These are phyloP conservation scores for Glomus cerebriforme DNA, from an alignment of 192 early-diverging fungal genomes.

Conservation along the genomic window DNA sequence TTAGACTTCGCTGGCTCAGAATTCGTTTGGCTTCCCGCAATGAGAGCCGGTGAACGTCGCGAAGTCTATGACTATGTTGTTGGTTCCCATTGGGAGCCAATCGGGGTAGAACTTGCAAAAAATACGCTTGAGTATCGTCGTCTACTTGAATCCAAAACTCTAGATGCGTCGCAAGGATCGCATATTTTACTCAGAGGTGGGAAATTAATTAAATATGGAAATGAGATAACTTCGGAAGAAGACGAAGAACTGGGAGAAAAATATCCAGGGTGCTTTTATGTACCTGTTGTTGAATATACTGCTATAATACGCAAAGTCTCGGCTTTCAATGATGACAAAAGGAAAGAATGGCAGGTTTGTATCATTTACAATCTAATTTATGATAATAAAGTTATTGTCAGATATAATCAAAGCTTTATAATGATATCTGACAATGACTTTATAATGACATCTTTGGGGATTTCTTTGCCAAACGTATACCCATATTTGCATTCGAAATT, in stretches of 20 bases:
- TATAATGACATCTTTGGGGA: constrained; percentile 24
- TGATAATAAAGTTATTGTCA: constrained; percentile 24
- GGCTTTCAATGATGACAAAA: background rate
- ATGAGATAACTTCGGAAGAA: constrained; percentile 16
- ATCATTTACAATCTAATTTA: constrained; percentile 30
- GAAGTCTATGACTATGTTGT: constrained; percentile 25
- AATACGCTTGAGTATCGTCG: constrained; percentile 15
- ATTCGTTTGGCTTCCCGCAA: constrained; percentile 21
- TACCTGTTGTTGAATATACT: constrained; percentile 11
- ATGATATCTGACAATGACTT: constrained; percentile 27
- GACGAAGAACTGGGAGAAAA: constrained; percentile 19
- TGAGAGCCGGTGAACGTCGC: background rate
- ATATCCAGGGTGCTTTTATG: constrained; percentile 25
- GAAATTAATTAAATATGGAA: constrained; percentile 3
- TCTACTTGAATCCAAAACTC: constrained; percentile 15
- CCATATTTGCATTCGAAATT: constrained; percentile 28
- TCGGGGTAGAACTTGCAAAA: constrained; percentile 21
- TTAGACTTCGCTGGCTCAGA: background rate
- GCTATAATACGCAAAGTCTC: constrained; percentile 18
- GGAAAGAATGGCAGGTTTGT: constrained; percentile 26
- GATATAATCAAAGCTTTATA: background rate
- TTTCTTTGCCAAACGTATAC: constrained; percentile 13
- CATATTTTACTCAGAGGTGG: constrained; percentile 18
- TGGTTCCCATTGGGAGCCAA: constrained; percentile 12
- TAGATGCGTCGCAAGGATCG: constrained; percentile 18